These are phyloP conservation scores for Sclerotinia trifoliorum DNA, from an alignment of 2,329 filamentous ascomycete species.

Conservation along the genomic window DNA sequence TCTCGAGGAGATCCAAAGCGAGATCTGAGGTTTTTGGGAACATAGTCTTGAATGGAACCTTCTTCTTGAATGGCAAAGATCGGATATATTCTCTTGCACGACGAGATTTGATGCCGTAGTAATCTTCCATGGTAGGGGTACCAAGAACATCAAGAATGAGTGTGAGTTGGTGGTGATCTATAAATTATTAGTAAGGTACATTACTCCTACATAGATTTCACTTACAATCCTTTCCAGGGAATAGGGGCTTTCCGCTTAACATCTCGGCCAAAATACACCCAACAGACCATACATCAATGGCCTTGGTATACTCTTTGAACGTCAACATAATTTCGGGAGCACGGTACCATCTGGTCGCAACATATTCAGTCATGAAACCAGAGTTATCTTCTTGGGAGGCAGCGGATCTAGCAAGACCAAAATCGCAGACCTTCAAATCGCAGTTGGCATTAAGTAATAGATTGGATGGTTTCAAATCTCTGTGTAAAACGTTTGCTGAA, in stretches of 20 bases:
- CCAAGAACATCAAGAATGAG: slow-evolving; percentile 96
- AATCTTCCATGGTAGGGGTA: slow-evolving; percentile 99
- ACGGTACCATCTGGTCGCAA: slow-evolving; percentile 97
- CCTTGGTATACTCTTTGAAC: slow-evolving; percentile 99
- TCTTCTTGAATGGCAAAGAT: slow-evolving; percentile 98
- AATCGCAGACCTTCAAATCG: slow-evolving; percentile 98
- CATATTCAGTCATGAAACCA: slow-evolving; percentile 99
- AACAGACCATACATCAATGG: slow-evolving; percentile 98
- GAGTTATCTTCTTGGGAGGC: slow-evolving; percentile 98
- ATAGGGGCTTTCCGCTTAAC: slow-evolving; percentile 96
- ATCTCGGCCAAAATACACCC: slow-evolving; percentile 98
- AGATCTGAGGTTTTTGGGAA: slow-evolving; percentile 99
- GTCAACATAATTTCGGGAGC: slow-evolving; percentile 99
- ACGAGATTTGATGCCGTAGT: slow-evolving; percentile 99
- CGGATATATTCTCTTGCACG: slow-evolving; percentile 97
- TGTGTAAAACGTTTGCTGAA: slow-evolving; percentile 95
- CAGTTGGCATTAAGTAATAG: slow-evolving; percentile 97
- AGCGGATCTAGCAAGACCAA: slow-evolving; percentile 90
- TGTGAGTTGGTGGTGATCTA: slow-evolving; percentile 96
- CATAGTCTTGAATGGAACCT: slow-evolving; percentile 94
- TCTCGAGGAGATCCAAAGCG: slow-evolving; percentile 90
- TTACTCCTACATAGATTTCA: slow-evolving; percentile 31
- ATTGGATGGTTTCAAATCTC: slow-evolving; percentile 97
- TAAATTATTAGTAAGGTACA: slow-evolving; percentile 12
- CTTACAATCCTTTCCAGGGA: slow-evolving; percentile 97